A percentile compares a stretch with the other conserved stretches of the same genome.
These are phyloP conservation scores for Solanum pimpinellifolium DNA, from an alignment of 257 asterid genomes.

Conservation along the genomic window DNA sequence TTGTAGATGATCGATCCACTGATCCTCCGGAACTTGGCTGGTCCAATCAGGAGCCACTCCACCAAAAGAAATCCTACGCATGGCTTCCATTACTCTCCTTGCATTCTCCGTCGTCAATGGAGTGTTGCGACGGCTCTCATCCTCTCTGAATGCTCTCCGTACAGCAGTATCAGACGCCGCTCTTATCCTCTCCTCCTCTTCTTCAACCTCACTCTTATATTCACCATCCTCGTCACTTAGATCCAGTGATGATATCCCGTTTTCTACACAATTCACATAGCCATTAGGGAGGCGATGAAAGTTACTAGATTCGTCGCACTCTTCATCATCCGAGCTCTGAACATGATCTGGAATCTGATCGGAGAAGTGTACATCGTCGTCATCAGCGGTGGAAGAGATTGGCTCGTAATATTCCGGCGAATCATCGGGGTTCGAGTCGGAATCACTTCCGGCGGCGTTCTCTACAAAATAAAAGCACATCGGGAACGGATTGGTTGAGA, in stretches of 20 bases:
- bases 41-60: slow-evolving; percentile 75
- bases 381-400: slow-evolving; percentile 27
- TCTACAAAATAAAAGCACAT: slow-evolving; percentile 5
- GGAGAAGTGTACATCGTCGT: slow-evolving; percentile 14
- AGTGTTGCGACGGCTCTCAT: slow-evolving; percentile 65
- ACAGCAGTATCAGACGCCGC: slow-evolving; percentile 36
- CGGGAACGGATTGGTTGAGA: not conserved
- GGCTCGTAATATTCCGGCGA: slow-evolving; percentile 57
- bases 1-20: slow-evolving; percentile 53
- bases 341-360: slow-evolving; percentile 1
- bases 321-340: slow-evolving; percentile 1
- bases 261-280: slow-evolving; percentile 21
- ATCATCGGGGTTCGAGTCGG: slow-evolving; percentile 56
- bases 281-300: slow-evolving; percentile 44
- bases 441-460: slow-evolving; percentile 41
- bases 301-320: slow-evolving; percentile 7
- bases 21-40: slow-evolving; percentile 51
- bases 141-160: slow-evolving; percentile 61
- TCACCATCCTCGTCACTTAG: slow-evolving; percentile 30
- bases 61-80: slow-evolving; percentile 58
- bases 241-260: slow-evolving; percentile 50
- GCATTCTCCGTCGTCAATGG: slow-evolving; percentile 64
- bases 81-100: slow-evolving; percentile 67
- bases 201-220: slow-evolving; percentile 3
- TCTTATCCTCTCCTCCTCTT: slow-evolving; percentile 8